A percentile compares a stretch with the other conserved stretches of the same genome.
These are phyloP conservation scores for Vitis hybrid DNA, from an alignment of 177 flowering plant species.

Conservation along the genomic window DNA sequence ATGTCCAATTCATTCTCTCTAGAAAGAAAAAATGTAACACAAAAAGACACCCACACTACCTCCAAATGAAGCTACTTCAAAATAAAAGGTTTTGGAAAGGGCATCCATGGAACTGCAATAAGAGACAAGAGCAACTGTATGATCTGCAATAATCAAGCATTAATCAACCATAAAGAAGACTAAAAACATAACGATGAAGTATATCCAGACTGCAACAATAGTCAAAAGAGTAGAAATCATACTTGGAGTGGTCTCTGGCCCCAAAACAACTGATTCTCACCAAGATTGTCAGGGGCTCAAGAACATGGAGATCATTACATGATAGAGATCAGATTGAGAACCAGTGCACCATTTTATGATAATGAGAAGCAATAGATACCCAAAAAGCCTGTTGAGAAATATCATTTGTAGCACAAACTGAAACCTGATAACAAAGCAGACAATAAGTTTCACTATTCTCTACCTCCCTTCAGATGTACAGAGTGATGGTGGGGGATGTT, in stretches of 20 bases:
- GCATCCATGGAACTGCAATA: conserved; percentile 99
- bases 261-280: conserved; percentile 93
- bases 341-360: conserved; percentile 96
- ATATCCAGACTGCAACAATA: not conserved
- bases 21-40: not conserved
- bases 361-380: conserved; percentile 91
- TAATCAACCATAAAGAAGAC: conserved; percentile 5
- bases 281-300: conserved; percentile 92
- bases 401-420: conserved; percentile 95
- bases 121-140: conserved; percentile 71
- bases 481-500: not conserved
- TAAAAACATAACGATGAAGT: not conserved
- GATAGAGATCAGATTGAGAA: conserved; percentile 95
- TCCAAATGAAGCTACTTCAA: conserved; percentile 74
- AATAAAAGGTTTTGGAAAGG: conserved; percentile 95
- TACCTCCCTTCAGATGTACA: not conserved
- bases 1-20: too few species aligned
- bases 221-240: conserved; percentile 18
- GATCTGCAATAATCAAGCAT: conserved; percentile 51
- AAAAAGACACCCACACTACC: conserved; percentile 39
- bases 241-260: conserved; percentile 96
- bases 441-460: conserved; percentile 15
- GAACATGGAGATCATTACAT: conserved; percentile 99
- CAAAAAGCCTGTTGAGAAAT: conserved; percentile 94
- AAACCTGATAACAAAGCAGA: conserved; percentile 52